phyloP scores from a whole-genome alignment of 345 rosid genomes.

The Laguncularia racemosa region DNA sequence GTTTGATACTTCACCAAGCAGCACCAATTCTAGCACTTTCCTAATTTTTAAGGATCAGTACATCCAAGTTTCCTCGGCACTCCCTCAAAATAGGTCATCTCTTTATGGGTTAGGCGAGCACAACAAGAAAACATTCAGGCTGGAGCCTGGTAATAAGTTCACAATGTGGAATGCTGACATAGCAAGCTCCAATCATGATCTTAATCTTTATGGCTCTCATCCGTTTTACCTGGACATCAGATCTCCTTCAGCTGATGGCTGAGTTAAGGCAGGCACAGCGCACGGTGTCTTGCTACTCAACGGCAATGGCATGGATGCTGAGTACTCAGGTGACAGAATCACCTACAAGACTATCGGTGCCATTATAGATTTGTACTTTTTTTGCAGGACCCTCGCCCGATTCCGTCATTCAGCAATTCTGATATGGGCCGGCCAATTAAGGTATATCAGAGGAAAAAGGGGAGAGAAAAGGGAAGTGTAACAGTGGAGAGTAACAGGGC shows the following conservation, averaged over 20 bases:
- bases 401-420: constrained; percentile 56
- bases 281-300: constrained; percentile 67
- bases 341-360: constrained; percentile 61
- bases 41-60: constrained; percentile 70
- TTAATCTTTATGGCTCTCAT: constrained; percentile 71
- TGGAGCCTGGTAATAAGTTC: constrained; percentile 19
- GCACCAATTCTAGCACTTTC: constrained; percentile 21
- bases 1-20: constrained; percentile 37
- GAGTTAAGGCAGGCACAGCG: constrained; percentile 29
- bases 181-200: constrained; percentile 22
- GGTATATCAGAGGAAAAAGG: no score
- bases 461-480: no score
- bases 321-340: constrained; percentile 44
- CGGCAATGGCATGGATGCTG: constrained; percentile 68
- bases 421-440: no score
- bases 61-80: constrained; percentile 50
- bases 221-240: constrained; percentile 70
- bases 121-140: constrained; percentile 45
- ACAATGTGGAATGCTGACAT: constrained; percentile 63
- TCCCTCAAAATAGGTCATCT: constrained; percentile 37
- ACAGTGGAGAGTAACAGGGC: no score
- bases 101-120: constrained; percentile 79
- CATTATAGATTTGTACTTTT: constrained; percentile 45
- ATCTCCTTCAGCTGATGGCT: constrained; percentile 20
- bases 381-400: constrained; percentile 53